Base-by-base conservation (phyloP, 2,329 filamentous ascomycete genomes). In the Pestalotiopsis sp. region DNA sequence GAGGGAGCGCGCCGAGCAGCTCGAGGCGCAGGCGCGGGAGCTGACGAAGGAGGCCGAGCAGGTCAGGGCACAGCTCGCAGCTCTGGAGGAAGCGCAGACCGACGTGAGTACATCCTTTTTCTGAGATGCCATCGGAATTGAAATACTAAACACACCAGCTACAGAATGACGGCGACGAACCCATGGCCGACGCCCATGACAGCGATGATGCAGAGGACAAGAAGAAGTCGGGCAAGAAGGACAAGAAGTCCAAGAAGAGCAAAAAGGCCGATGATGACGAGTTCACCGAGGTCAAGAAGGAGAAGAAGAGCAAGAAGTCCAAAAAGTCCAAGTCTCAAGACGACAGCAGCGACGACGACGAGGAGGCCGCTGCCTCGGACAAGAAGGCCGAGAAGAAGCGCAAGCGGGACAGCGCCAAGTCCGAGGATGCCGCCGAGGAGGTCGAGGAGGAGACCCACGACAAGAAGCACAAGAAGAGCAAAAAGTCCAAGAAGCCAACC, bases 1-100 rank as follows among this genome's bases (percentile, higher is more conserved):
- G 64, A 76, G 81, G 27, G 69, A 70, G n/a, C 80, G 80, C 36
- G 80, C 81, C 39, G 78, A 82, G 31, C 80, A 81, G 73, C 77
- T 84, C 45, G 80, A 84, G 73, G 74, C 72, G 2, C 76, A 84
- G 74, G 82, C 79, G 2, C 71, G 75, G 25, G 81, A 81, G 75
- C 69, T 87, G 41, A 72, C 83, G 72, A 74, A 73, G 0, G 79
- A 85, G 68, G 80, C 84, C 0, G 79, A 81, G 69, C 79, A 78
- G 68, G 74, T 75, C 14, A 73, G 74, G 61, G 78, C 71, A 36
- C 76, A 72, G 23, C 73, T 76, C 38, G 75, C 76, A 55, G 64
- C 71, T 36, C 71, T 79, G 12, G 74, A 76, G 31, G 69, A 72
- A 67, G 38, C 72, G 68, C 31, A 36, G 31, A 74, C 72, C 63